These are phyloP conservation scores for Didymella sp. DNA, from an alignment of 2,329 filamentous ascomycete species.

Conservation along the genomic window DNA sequence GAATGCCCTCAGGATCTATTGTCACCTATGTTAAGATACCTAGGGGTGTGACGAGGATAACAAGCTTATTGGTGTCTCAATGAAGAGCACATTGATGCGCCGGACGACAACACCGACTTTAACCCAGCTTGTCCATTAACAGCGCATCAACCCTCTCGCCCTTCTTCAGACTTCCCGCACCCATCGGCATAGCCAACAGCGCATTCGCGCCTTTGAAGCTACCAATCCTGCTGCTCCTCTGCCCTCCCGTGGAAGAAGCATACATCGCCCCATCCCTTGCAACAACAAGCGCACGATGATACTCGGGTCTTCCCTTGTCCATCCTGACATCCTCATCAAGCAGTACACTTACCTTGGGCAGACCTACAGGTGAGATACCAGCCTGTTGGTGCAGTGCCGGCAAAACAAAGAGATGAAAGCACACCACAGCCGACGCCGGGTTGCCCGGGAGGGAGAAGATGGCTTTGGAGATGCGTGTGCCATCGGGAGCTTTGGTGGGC, in stretches of 20 bases:
- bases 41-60: not conserved
- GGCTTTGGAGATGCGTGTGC: constrained; percentile 66
- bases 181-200: constrained; percentile 75
- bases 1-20: not conserved
- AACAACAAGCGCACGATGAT: constrained; percentile 81
- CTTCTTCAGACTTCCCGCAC: constrained; percentile 68
- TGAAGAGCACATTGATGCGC: not conserved
- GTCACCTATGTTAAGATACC: not conserved
- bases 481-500: constrained; percentile 60
- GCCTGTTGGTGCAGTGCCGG: constrained; percentile 80
- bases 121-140: constrained; percentile 65
- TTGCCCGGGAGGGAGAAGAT: constrained; percentile 95
- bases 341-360: constrained; percentile 74
- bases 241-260: constrained; percentile 84
- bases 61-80: not conserved
- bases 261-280: constrained; percentile 70
- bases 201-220: constrained; percentile 91
- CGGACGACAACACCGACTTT: not conserved
- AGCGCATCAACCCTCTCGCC: constrained; percentile 78
- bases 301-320: constrained; percentile 82
- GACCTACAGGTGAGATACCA: constrained; percentile 71
- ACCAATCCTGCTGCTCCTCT: constrained; percentile 87
- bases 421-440: constrained; percentile 90
- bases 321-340: constrained; percentile 75
- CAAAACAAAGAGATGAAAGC: constrained; percentile 91